Base-by-base conservation (phyloP, 208 protist genomes). In the Kentomonas sorsogonicus region DNA sequence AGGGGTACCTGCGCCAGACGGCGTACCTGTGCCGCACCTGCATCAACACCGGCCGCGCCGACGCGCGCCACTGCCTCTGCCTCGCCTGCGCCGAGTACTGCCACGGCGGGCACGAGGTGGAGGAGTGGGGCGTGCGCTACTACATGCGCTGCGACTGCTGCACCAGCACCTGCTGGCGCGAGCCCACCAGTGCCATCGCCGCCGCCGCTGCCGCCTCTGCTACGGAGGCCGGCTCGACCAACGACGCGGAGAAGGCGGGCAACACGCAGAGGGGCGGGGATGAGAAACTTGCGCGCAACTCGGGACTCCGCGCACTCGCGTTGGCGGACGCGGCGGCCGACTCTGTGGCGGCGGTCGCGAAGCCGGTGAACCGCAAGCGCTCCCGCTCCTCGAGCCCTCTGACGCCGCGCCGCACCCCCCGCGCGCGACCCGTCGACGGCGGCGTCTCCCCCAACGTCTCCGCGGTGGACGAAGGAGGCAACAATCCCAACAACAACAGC, bases 91-190 rank as follows among this genome's bases (percentile, higher is more conserved):
- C 86, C 0, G 77, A 86, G 38, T 68, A 91, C n/a, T 93, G 86
- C 62, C 86, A 93, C 57, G 62, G 51, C 41, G 55, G 74, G 38
- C 86, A 93, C 58, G 75, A 89, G 18, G 72, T 93, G 25, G 86
- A 93, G 47, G 86, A 93, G 69, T 89, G 79, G 78, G 86, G 86
- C 1, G 71, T 91, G 55, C 80, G 83, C 2, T 74, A 86, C 56
- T 79, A 77, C 69, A 93, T 91, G 86, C 82, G 86, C 13, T 93
- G 86, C 48, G 86, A 93, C 68, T 93, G 86, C 63, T 93, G 86
- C 72, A 93, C 86, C 27, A 29, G 61, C 9, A 76, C 67, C 29
- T 93, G 86, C 60, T 93, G 86, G 83, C 50, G 63, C 0, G 25
- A 39, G 26, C 38, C 58, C 40, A 53, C 52, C 20, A 50, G 67